Evolutionary conservation across 345 rosid species (phyloP).

Genomic region (Abelmoschus esculentus): DNA sequence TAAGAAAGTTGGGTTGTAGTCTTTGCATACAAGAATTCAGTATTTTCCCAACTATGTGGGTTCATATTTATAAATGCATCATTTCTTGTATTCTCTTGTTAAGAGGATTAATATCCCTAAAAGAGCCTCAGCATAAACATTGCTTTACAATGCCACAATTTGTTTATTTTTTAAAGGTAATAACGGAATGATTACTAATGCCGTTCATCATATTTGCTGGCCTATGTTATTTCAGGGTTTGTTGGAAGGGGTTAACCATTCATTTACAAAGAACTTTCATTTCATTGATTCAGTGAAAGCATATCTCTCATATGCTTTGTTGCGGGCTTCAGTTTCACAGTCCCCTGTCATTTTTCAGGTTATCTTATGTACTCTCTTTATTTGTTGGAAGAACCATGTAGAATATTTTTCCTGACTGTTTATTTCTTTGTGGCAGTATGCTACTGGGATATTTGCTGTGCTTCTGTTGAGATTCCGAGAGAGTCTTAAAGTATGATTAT

Average conservation of each 20-base stretch:
- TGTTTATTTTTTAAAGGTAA: background rate
- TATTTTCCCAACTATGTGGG: background rate
- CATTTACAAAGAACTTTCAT: constrained; percentile 83
- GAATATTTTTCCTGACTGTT: constrained; percentile 21
- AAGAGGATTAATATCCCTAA: background rate
- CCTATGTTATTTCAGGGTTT: constrained; percentile 55
- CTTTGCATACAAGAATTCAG: background rate
- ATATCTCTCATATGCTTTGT: constrained; percentile 93
- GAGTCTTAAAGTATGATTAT: constrained; percentile 79
- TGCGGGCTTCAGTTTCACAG: constrained; percentile 93
- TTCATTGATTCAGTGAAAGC: constrained; percentile 99
- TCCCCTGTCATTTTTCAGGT: constrained; percentile 95
- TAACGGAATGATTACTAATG: background rate
- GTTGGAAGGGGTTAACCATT: constrained; percentile 33
- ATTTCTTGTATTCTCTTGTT: background rate
- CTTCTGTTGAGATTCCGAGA: constrained; percentile 87
- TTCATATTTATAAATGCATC: background rate
- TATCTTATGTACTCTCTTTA: constrained; percentile 9
- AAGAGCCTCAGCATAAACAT: background rate
- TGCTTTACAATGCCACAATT: background rate
- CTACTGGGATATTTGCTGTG: constrained; percentile 90
- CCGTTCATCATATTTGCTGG: background rate
- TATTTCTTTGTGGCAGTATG: constrained; percentile 62
- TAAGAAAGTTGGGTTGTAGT: background rate
- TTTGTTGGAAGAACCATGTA: constrained; percentile 11